Evolutionary conservation across 2,329 filamentous ascomycete genomes (phyloP), one percentile per base, ranked within the genome.

Genomic region (Myriosclerotinia duriaeana): DNA sequence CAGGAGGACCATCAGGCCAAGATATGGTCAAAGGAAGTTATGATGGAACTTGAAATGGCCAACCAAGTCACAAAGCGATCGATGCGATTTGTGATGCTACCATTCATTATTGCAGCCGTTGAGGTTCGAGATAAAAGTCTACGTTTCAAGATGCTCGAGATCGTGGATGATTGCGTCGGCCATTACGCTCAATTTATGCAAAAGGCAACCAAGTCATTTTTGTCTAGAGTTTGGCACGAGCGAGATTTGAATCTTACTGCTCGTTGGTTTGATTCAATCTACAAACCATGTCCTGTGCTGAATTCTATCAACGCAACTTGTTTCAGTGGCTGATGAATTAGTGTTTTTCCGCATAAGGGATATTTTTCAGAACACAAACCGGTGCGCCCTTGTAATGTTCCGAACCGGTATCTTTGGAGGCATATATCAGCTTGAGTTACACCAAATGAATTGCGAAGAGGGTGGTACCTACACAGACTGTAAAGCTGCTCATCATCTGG

Each of bases 141-240:
- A 11, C 58, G 42, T 4, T 15, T 38, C 17, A 60, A 34, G 4
- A 48, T 12, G 20, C 42, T 60, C 14, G 65, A 71, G 50, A 20
- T 59, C 61, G 71, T 72, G 26, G 68, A 71, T 22, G 54, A 72
- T 96, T 97, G 69, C 26, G 72, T 75, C 2, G 72, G 74, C 55
- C 68, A 70, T 5, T 75, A 64, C 59, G 54, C 73, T 14, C 72
- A 66, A 12, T 34, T 72, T n/a, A 14, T 75, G 44, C 71, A 72
- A 59, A 71, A 71, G 42, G 69, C 70, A 42, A 69, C 71, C 0
- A 73, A 69, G 66, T 69, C 54, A 17, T 75, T 75, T 44, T 60
- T 75, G 22, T 34, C 30, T 34, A 66, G 71, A 67, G 66, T 75
- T 53, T 75, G 74, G 74, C 69, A 69, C 30, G 73, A 75, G 53